Conservation (phyloP, 2,329 filamentous ascomycete genomes). For the Aureobasidium zeae region DNA sequence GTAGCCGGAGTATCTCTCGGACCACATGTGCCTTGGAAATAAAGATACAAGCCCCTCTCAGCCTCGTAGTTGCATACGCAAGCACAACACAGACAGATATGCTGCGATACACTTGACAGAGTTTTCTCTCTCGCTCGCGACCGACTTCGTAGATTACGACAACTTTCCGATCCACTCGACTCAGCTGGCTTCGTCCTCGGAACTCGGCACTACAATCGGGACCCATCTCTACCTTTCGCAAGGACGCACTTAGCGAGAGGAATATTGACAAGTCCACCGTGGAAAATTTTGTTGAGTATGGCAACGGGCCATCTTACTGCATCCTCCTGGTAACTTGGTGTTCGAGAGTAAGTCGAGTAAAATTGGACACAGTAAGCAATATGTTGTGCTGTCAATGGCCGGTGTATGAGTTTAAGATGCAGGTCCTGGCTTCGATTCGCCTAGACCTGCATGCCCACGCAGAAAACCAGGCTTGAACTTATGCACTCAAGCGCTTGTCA, state of each 20-base stretch:
- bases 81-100: slow-evolving; percentile 5
- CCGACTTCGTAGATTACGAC: slow-evolving; percentile 1
- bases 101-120: not conserved
- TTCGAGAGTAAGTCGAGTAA: too few relatives aligned
- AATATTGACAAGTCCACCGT: not conserved
- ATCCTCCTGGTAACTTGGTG: too few relatives aligned
- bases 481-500: not conserved
- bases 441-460: not conserved
- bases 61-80: slow-evolving; percentile 3
- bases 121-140: slow-evolving; percentile 8
- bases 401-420: not conserved
- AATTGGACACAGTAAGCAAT: not conserved
- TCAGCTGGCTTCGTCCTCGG: slow-evolving; percentile 11
- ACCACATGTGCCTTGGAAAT: not conserved
- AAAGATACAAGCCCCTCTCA: not conserved
- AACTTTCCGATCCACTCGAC: not conserved
- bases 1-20: not conserved
- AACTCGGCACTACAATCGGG: not conserved
- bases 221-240: slow-evolving; percentile 3
- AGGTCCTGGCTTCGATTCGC: not conserved
- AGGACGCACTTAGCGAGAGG: not conserved
- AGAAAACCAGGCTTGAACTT: not conserved
- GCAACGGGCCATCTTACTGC: too few relatives aligned
- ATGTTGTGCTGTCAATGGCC: slow-evolving; percentile 1
- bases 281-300: not conserved